These are phyloP conservation scores for Amaranthus hypochondriacus DNA, from an alignment of 148 eudicot species.

Conservation along the genomic window DNA sequence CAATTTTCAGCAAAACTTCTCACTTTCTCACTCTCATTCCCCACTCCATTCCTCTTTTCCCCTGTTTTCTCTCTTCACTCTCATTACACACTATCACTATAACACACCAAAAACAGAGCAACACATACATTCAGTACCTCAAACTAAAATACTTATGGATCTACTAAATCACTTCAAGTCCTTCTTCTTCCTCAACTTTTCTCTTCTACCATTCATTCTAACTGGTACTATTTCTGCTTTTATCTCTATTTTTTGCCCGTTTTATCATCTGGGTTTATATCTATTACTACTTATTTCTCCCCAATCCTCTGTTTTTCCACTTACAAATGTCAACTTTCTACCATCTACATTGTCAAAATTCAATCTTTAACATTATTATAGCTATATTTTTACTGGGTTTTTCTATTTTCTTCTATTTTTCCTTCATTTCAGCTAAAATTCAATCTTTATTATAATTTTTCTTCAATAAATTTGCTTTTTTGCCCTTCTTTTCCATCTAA, in stretches of 20 bases:
- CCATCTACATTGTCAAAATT: neutral
- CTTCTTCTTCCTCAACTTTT: conserved; percentile 24
- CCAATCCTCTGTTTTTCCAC: neutral
- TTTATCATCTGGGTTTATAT: neutral
- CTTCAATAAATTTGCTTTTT: too few relatives aligned
- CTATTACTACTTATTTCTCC: neutral
- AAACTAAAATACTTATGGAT: conserved; percentile 20
- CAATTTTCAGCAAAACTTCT: neutral
- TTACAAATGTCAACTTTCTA: neutral
- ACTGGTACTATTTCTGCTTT: conserved; percentile 9
- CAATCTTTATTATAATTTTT: too few relatives aligned
- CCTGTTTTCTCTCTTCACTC: neutral
- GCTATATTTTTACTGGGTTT: too few relatives aligned
- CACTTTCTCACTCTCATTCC: neutral
- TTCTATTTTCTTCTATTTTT: too few relatives aligned
- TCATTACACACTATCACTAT: neutral
- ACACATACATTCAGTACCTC: neutral
- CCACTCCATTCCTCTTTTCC: neutral
- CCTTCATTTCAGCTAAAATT: too few relatives aligned
- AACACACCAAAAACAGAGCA: neutral
- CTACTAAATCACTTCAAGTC: conserved; percentile 5
- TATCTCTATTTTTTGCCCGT: neutral
- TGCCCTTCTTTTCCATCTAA: too few relatives aligned
- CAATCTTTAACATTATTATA: neutral
- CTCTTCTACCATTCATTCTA: conserved; percentile 7